Evolutionary conservation across 2,329 filamentous ascomycete species (phyloP), one percentile per base, ranked within the genome.

Genomic region (Fusarium pseudonygamai): DNA sequence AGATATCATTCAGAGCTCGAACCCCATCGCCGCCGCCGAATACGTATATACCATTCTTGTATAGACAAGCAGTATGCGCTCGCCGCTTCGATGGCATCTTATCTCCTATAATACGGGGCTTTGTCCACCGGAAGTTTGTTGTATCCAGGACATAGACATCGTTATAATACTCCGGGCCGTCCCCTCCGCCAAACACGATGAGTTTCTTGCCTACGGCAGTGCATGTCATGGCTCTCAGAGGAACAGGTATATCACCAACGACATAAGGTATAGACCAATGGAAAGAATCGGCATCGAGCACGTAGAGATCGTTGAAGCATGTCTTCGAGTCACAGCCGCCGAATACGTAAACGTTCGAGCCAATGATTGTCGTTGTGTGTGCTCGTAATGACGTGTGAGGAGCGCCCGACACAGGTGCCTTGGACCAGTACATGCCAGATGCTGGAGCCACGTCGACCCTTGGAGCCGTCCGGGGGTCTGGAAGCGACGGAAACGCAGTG

Each of bases 401-500:
- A 32, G 86, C 83, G 32, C 91, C 91, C 6, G 90, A 92, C n/a
- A 89, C 85, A 13, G 88, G 88, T 15, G 91, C 90, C 40, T 85
- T 87, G 60, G 90, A 92, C 90, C 91, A 93, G 83, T 93, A 93
- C 91, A 93, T 93, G 76, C 91, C 91, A 55, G 89, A 91, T 24
- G 91, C 88, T 32, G 91, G 91, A 22, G 91, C 90, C 7, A 87
- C 84, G 15, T 87, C 84, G 24, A 93, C 90, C 65, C 92, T 87
- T 11, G 89, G 87, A 4, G 88, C 88, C 32, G 86, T 87, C 50
- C 83, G 83, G 16, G 88, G 85, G 74, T 90, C 86, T 40, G 86
- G 87, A 9, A 91, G 83, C n/a, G 88, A 83, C 39, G 90, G 90
- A 55, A 89, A 90, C 5, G 85, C 79, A 13, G 83, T 83, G 74